Conservation (phyloP, 2,329 filamentous ascomycete species). For the Fusarium nodosum region DNA sequence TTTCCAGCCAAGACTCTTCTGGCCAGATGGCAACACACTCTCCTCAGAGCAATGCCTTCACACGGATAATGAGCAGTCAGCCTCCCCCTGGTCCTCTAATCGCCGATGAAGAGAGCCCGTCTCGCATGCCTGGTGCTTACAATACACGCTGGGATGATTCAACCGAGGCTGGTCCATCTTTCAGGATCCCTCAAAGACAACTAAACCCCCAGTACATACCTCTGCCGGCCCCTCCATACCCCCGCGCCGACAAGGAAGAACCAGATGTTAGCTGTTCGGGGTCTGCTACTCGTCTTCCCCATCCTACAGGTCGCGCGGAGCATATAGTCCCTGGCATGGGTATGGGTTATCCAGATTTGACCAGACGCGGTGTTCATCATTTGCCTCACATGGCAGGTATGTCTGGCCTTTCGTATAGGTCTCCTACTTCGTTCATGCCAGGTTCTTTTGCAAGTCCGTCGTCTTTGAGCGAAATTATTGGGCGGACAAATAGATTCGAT, state of each 20-base stretch:
- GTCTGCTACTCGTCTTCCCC: constrained; percentile 6
- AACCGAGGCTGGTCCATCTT: constrained; percentile 6
- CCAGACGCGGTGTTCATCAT: neutral
- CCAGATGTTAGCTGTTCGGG: constrained; percentile 20
- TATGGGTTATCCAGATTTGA: constrained; percentile 28
- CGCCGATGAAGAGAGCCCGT: neutral
- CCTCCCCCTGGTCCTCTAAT: constrained; percentile 28
- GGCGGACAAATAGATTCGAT: constrained; percentile 56
- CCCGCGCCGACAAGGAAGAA: constrained; percentile 12
- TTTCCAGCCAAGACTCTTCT: constrained; percentile 46
- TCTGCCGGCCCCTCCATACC: neutral
- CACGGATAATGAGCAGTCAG: constrained; percentile 51
- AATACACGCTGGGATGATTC: constrained; percentile 40
- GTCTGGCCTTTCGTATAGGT: neutral
- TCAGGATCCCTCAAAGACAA: constrained; percentile 9
- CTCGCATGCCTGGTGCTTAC: constrained; percentile 43
- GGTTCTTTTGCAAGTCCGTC: constrained; percentile 21
- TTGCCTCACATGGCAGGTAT: neutral
- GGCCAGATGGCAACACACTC: constrained; percentile 5
- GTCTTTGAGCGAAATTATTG: constrained; percentile 55
- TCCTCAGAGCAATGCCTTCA: constrained; percentile 45
- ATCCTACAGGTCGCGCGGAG: constrained; percentile 10
- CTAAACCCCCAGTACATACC: constrained; percentile 7
- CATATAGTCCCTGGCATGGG: constrained; percentile 10
- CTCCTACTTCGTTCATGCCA: neutral